Percentiles rank a stretch among this genome's conserved stretches.
These are phyloP conservation scores for Russula sp. DNA, from an alignment of 768 basidiomycete species.

Conservation along the genomic window DNA sequence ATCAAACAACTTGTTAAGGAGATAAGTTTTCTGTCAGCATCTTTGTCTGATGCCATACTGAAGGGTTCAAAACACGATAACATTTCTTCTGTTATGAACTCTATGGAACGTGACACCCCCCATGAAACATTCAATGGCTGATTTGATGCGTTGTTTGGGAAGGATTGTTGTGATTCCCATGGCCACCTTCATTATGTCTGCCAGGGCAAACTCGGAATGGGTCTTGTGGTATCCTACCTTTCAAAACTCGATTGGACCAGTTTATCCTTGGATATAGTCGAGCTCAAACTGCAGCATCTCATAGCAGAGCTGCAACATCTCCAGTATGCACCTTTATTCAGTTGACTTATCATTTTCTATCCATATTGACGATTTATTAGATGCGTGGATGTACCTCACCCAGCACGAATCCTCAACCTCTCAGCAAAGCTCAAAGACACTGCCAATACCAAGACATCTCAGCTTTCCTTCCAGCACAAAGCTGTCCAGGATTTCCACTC, in stretches of 20 bases:
- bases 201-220: background rate
- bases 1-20: background rate
- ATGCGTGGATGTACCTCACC: background rate
- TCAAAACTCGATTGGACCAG: background rate
- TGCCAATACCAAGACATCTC: background rate
- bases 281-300: background rate
- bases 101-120: too few relatives aligned
- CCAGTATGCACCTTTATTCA: background rate
- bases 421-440: conserved; percentile 2
- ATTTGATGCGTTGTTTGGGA: too few relatives aligned
- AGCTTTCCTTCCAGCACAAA: background rate
- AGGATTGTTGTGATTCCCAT: background rate
- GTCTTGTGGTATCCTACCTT: background rate
- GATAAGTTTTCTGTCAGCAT: background rate
- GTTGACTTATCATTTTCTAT: too few relatives aligned
- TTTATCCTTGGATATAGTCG: background rate
- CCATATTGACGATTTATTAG: background rate
- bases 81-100: too few relatives aligned
- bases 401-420: background rate
- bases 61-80: too few relatives aligned
- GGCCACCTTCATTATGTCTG: background rate
- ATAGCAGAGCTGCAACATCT: background rate
- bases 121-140: too few relatives aligned
- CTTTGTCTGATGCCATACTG: background rate
- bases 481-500: background rate